Base-by-base conservation (phyloP, 495 filamentous ascomycete species). In the Amorphotheca resinae region DNA sequence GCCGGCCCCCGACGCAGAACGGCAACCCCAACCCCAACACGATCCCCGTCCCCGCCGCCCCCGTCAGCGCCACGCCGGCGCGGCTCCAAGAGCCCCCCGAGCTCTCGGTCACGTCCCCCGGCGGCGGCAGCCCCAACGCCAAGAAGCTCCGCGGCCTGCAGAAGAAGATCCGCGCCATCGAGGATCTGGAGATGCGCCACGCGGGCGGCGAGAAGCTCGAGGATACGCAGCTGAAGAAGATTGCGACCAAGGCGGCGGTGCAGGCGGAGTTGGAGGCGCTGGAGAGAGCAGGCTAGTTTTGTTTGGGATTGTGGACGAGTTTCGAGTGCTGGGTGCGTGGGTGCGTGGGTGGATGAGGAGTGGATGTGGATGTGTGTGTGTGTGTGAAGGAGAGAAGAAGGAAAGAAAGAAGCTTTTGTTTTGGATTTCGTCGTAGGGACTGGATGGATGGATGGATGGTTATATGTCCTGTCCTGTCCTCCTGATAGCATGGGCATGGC, bases 211-310 rank as follows among this genome's bases (percentile, higher is more conserved):
- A 98, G 72, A 95, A 94, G 67, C 60, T 98, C 44, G 91, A 98
- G 63, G 87, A 94, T 59, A 98, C 91, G 36, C 91, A 98, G 68
- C 76, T 96, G 69, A 93, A 91, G 74, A 98, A 98, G 73, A 98
- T 98, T 49, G 72, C 75, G 16, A 98, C 88, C 3, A 93, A 95
- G 67, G 68, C 76, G 23, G 57, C 68, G 6, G 86, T 98, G 23
- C 70, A 84, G 42, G 82, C 77, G 61, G 91, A 98, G 62, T 61
- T 98, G 38, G 73, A 79, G 23, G 63, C 55, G n/a, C 54, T 83
- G 42, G 79, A 76, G 17, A 33, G 30, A 11, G 49, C 50, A 22
- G 31, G 12, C 8, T 49, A 47, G 20, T 26, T 34, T 20, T 12
- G n/a, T n/a, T n/a, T n/a, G n/a, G n/a, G n/a, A n/a, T n/a, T 30